phyloP scores from a whole-genome alignment of 305 asterid species.

The Lippia alba region DNA sequence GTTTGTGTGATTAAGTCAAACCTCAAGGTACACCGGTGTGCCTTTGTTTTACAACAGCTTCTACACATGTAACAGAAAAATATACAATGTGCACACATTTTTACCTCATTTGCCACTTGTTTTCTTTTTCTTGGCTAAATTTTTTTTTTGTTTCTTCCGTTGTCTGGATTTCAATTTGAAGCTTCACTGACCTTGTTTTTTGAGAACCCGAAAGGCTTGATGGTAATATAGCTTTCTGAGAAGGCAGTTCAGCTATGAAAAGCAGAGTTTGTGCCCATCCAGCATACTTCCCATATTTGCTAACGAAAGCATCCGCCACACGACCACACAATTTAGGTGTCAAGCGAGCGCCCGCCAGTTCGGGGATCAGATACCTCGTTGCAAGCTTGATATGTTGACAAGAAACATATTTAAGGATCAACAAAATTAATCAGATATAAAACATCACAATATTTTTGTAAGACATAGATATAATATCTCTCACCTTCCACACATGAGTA shows the following conservation, averaged over 20 bases:
- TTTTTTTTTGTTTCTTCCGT: slow-evolving; percentile 32
- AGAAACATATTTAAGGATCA: slow-evolving; percentile 20
- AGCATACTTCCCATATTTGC: slow-evolving; percentile 90
- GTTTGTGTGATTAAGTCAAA: too few species aligned
- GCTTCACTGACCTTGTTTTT: slow-evolving; percentile 39
- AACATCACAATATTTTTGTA: not conserved
- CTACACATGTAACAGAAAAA: not conserved
- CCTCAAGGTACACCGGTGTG: too few species aligned
- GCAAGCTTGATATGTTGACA: slow-evolving; percentile 63
- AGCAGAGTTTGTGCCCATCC: slow-evolving; percentile 99
- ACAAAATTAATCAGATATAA: not conserved
- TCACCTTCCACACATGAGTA: slow-evolving; percentile 97
- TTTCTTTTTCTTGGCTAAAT: slow-evolving; percentile 17
- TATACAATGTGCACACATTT: not conserved
- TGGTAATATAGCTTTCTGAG: slow-evolving; percentile 77
- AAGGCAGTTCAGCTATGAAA: slow-evolving; percentile 88
- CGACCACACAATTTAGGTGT: slow-evolving; percentile 61
- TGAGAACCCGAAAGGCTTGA: slow-evolving; percentile 37
- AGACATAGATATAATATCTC: slow-evolving; percentile 8
- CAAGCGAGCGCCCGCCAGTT: slow-evolving; percentile 78
- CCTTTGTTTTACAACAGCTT: not conserved
- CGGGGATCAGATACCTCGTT: slow-evolving; percentile 85
- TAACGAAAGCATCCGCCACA: slow-evolving; percentile 85
- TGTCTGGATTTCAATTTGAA: slow-evolving; percentile 35
- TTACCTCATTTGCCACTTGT: slow-evolving; percentile 32